Evolutionary conservation across 768 basidiomycete species (phyloP).

Genomic region (Sistotremastrum niveocremeum): DNA sequence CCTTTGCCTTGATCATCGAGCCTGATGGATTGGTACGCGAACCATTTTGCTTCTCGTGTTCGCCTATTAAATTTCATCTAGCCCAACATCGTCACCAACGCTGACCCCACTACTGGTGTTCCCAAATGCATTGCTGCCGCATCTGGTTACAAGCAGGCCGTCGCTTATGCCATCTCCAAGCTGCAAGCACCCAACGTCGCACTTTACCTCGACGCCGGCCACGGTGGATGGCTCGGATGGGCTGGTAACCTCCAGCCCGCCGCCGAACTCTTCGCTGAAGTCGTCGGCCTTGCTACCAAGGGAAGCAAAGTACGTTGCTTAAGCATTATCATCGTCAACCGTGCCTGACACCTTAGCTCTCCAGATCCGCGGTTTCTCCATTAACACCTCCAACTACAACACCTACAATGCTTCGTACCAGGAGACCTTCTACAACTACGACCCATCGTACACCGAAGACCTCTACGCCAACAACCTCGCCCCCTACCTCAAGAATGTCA

Average conservation of each 20-base stretch:
- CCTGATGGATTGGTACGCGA: slow-evolving; percentile 10
- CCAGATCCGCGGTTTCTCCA: too few species aligned
- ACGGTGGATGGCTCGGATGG: slow-evolving; percentile 17
- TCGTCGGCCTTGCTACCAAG: slow-evolving; percentile 7
- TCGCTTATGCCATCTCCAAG: slow-evolving; percentile 7
- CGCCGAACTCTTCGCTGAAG: slow-evolving; percentile 10
- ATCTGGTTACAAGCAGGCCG: slow-evolving; percentile 4
- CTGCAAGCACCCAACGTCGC: slow-evolving; percentile 11
- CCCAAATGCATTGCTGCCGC: slow-evolving; percentile 11
- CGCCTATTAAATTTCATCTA: slow-evolving; percentile 5
- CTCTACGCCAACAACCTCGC: slow-evolving; percentile 9
- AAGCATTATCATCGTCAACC: neutral
- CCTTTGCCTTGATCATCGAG: slow-evolving; percentile 13
- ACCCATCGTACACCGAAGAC: slow-evolving; percentile 10
- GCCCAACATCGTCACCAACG: slow-evolving; percentile 14
- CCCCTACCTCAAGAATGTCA: slow-evolving; percentile 7
- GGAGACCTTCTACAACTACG: slow-evolving; percentile 10
- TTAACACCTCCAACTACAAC: slow-evolving; percentile 14
- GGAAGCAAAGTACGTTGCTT: slow-evolving; percentile 11
- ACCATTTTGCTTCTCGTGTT: slow-evolving; percentile 9
- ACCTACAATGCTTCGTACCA: slow-evolving; percentile 6
- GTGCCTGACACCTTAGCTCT: too few species aligned
- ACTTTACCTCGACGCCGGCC: slow-evolving; percentile 14
- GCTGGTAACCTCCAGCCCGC: slow-evolving; percentile 14
- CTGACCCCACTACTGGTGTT: slow-evolving; percentile 3